These are phyloP conservation scores for Acer saccharum DNA, from an alignment of 345 rosid genomes.

Conservation along the genomic window DNA sequence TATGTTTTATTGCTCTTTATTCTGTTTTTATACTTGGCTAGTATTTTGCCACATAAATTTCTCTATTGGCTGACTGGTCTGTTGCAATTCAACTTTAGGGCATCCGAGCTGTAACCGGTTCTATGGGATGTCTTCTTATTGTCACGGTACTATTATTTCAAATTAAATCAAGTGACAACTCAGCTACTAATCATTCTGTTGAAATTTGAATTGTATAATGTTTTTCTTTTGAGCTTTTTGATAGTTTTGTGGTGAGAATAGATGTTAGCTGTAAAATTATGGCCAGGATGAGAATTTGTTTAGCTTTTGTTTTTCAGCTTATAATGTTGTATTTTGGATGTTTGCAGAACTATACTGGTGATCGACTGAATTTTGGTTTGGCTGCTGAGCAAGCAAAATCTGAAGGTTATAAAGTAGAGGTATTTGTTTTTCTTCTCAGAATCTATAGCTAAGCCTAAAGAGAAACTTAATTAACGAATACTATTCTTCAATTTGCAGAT, in stretches of 20 bases:
- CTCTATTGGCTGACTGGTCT: constrained; percentile 15
- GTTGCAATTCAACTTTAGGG: constrained; percentile 54
- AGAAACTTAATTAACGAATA: constrained; percentile 8
- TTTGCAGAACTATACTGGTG: constrained; percentile 93
- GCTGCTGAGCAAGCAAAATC: constrained; percentile 99
- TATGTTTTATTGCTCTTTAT: constrained; percentile 37
- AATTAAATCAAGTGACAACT: constrained; percentile 8
- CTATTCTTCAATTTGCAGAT: constrained; percentile 49
- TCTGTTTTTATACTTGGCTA: background rate
- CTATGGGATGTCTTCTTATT: constrained; percentile 91
- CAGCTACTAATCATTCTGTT: constrained; percentile 6
- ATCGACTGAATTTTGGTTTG: constrained; percentile 94
- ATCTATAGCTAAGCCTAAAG: background rate
- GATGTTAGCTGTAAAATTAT: background rate
- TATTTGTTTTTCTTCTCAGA: constrained; percentile 24
- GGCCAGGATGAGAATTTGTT: background rate
- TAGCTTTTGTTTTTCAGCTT: constrained; percentile 20
- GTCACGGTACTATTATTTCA: constrained; percentile 63
- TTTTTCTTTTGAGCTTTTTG: background rate
- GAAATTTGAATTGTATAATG: background rate
- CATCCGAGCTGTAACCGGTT: constrained; percentile 96
- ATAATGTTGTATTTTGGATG: constrained; percentile 25
- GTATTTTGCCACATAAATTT: background rate
- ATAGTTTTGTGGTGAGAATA: background rate
- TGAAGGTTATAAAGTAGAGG: constrained; percentile 97